These are phyloP conservation scores for Elsinoe fawcettii DNA, from an alignment of 2,329 filamentous ascomycete genomes.

Conservation along the genomic window DNA sequence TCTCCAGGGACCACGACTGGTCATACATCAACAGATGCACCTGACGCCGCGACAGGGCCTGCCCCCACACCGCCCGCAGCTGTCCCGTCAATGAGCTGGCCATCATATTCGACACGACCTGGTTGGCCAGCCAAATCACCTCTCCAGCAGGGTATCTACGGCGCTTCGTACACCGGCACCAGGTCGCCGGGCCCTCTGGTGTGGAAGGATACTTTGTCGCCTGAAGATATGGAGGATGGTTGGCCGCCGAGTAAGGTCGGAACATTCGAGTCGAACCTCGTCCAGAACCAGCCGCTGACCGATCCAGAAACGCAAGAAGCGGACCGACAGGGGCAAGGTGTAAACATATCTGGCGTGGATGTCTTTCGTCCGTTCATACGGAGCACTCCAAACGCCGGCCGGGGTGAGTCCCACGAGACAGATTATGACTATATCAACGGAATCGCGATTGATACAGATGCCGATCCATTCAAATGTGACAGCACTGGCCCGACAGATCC, in stretches of 20 bases:
- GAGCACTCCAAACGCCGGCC: background rate
- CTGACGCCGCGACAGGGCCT: background rate
- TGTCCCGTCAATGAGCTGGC: background rate
- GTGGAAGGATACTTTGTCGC: background rate
- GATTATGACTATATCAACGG: too few relatives aligned
- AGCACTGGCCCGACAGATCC: background rate
- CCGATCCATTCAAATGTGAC: too few relatives aligned
- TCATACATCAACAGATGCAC: background rate
- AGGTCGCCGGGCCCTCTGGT: background rate
- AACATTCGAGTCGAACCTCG: background rate
- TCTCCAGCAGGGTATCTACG: background rate
- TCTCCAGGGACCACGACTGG: background rate
- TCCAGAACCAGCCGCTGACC: background rate
- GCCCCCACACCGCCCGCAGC: background rate
- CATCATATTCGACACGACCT: background rate
- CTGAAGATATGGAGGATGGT: background rate
- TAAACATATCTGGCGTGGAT: background rate
- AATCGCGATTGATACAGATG: too few relatives aligned
- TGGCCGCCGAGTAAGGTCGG: background rate
- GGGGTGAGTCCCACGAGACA: too few relatives aligned
- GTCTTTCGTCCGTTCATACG: background rate
- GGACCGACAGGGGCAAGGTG: background rate
- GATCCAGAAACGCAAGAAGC: background rate
- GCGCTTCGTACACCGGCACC: background rate
- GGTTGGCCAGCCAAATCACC: too few relatives aligned